Evolutionary conservation across 2,329 filamentous ascomycete species (phyloP), one percentile per base, ranked within the genome.

Genomic region (Bretziella fagacearum): DNA sequence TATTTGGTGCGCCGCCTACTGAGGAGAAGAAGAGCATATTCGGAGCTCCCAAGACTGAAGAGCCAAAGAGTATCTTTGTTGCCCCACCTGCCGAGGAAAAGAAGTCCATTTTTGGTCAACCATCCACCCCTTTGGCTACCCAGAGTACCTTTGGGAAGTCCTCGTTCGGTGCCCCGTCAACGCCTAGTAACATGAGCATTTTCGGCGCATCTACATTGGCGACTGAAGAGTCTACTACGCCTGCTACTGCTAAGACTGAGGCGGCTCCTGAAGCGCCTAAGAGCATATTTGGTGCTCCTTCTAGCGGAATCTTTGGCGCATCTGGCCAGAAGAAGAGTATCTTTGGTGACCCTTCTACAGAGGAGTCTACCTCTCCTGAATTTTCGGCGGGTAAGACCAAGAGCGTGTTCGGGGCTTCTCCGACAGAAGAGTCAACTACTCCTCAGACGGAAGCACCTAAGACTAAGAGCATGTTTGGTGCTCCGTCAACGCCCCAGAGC

Each of bases 401-500:
- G 29, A 35, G 18, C 20, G 17, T 45, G 11, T 42, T 42, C 39
- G 25, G 39, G 17, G 25, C 25, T 10, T 23, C 23, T 26, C 20
- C 23, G 7, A 18, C 29, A 13, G 40, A 43, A 26, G 40, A 43
- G 18, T 43, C 40, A 3, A 43, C 40, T 4, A 43, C 40, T 6
- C 40, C 40, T 27, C 40, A 43, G 20, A 43, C 27, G 11, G 40
- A 43, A 11, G 40, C 42, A 8, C 47, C 47, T 23, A 45, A 46
- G 37, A 41, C 41, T 20, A 44, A 49, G 47, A 41, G 26, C 27
- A 49, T 49, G 8, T 49, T 49, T 41, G 41, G 42, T 23, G 26
- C 41, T 26, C 26, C 41, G 11, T 32, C 25, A 11, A 30, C 40
- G 8, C 40, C 40, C 15, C 29, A 43, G 15, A 43, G 15, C 40